These are phyloP conservation scores for Lyophyllum atratum DNA, from an alignment of 768 basidiomycete species.

Conservation along the genomic window DNA sequence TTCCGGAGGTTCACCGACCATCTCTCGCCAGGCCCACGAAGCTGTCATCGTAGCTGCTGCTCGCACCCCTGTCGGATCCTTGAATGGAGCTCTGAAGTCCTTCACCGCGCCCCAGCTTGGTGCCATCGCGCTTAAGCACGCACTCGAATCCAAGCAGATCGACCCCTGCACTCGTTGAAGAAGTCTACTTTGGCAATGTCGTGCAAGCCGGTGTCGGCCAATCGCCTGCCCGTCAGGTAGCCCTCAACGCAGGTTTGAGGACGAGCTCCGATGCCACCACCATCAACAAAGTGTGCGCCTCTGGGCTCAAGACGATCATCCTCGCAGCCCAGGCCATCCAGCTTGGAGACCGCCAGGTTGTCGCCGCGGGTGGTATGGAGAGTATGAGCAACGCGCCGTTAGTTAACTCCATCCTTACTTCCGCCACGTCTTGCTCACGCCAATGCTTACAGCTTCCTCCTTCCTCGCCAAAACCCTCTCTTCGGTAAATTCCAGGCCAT, in stretches of 20 bases:
- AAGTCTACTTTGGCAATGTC: conserved; percentile 97
- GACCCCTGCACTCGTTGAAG: conserved; percentile 85
- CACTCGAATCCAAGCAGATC: conserved; percentile 77
- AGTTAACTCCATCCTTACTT: conserved; percentile 35
- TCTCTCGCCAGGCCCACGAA: conserved; percentile 57
- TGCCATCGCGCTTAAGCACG: conserved; percentile 85
- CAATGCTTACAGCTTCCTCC: conserved; percentile 59
- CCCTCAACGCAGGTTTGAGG: conserved; percentile 84
- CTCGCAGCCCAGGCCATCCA: conserved; percentile 90
- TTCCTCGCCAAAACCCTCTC: conserved; percentile 76
- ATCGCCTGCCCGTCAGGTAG: conserved; percentile 97
- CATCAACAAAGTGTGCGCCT: conserved; percentile 99
- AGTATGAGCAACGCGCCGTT: conserved; percentile 99
- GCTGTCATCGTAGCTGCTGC: conserved; percentile 92
- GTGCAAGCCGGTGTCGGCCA: conserved; percentile 97
- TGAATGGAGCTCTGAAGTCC: conserved; percentile 87
- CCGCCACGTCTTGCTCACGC: background rate
- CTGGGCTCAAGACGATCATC: conserved; percentile 94
- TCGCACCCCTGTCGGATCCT: conserved; percentile 91
- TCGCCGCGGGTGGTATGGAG: conserved; percentile 98
- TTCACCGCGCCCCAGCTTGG: conserved; percentile 93
- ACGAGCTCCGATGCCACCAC: conserved; percentile 93
- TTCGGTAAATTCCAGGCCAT: conserved; percentile 89
- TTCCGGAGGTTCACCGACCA: background rate
- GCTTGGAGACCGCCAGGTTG: conserved; percentile 81